Percentiles rank a stretch among this genome's conserved stretches.
These are phyloP conservation scores for Funneliformis mosseae DNA, from an alignment of 192 early-diverging fungal species.

Conservation along the genomic window DNA sequence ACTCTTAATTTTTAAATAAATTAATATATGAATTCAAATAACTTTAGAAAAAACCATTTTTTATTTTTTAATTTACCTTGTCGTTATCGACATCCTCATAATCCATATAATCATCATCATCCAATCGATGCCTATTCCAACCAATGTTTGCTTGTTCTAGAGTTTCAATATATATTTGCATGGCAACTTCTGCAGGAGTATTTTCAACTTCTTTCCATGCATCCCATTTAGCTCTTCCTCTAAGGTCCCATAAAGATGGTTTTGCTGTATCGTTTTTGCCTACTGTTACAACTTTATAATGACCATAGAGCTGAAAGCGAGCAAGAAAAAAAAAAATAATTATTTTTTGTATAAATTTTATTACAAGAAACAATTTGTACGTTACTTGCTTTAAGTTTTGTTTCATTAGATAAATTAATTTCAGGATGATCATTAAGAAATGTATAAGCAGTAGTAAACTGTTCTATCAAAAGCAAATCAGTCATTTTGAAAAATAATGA, in stretches of 20 bases:
- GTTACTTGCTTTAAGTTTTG: not conserved
- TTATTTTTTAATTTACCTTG: not conserved
- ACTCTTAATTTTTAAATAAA: not conserved
- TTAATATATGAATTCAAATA: not conserved
- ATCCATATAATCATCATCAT: conserved; percentile 36
- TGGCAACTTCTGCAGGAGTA: conserved; percentile 26
- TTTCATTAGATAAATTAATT: not conserved
- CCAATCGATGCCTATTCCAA: conserved; percentile 25
- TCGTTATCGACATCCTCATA: conserved; percentile 37
- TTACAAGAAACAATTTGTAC: not conserved
- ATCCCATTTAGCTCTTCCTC: conserved; percentile 48
- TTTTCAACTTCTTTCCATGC: conserved; percentile 46
- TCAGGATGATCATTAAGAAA: not conserved
- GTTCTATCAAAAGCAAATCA: not conserved
- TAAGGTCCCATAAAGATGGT: conserved; percentile 21
- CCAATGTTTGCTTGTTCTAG: conserved; percentile 16
- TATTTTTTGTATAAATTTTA: not conserved
- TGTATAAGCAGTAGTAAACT: not conserved
- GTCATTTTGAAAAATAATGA: not conserved
- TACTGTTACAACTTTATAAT: not conserved
- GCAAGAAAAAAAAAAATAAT: not conserved
- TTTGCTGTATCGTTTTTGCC: not conserved
- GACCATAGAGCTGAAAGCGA: not conserved
- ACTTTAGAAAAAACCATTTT: not conserved
- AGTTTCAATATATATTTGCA: conserved; percentile 17